Base-by-base conservation (phyloP, 2,329 filamentous ascomycete genomes). In the Ceratocystis variospora region DNA sequence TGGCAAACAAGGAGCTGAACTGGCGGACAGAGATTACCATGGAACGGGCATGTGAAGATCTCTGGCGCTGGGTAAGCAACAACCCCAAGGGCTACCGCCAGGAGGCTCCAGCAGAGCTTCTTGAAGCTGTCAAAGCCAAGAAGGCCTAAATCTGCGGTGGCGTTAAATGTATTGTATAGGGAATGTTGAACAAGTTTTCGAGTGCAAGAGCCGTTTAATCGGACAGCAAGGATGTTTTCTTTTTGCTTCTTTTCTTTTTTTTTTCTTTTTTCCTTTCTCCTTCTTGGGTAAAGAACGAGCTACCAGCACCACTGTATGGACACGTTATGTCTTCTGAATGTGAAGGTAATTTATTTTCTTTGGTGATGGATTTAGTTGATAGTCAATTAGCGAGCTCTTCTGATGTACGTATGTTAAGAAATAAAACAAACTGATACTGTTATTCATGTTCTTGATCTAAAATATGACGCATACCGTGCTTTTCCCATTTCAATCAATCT, bases 31-130 rank as follows among this genome's bases (percentile, higher is more conserved):
- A 95, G 79, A 81, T 88, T 67, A 92, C 89, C 22, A 85, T 99
- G 75, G 93, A 97, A 78, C 86, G 96, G 75, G 92, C 93, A 31
- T 99, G 94, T 75, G 85, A 87, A 71, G 91, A 99, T 76, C 81
- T 99, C 70, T 99, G 94, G 94, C 87, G 86, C 73, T 99, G 94
- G 94, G 96, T 95, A 17, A 82, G 88, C 78, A 97, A 96, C 79
- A 97, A 97, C 79, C 94, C 94, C 28, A 86, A 92, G 78, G 94
- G 94, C 25, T 97, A 97, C 79, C 83, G 89, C 70, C 92, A 97
- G 78, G 82, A 91, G 70, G 90, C 93, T n/a, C 93, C 94, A 0
- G 82, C 88, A 70, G 85, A 88, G 76, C 82, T 97, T 72, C 74
- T 96, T 63, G 87, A 87, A 68, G 80, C 79, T 61, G 71, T 86